A percentile compares a stretch with the other conserved stretches of the same genome.
Evolutionary conservation across 1,284 basidiomycete species (phyloP).

Genomic region (Agaricales sp.): DNA sequence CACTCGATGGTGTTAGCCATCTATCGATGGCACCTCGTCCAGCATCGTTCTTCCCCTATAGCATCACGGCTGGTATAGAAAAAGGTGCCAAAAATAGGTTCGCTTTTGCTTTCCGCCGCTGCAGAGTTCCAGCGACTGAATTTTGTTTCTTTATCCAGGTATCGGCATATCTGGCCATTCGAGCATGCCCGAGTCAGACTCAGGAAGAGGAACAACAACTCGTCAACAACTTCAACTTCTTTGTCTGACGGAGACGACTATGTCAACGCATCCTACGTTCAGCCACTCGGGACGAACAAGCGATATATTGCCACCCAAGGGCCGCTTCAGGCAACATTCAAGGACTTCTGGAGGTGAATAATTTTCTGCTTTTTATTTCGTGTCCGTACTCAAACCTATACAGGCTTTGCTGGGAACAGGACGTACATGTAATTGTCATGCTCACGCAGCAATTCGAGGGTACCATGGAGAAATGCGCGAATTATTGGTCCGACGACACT

Average conservation of each 20-base stretch:
- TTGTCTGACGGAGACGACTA: conserved; percentile 64
- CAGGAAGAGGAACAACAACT: too few species aligned
- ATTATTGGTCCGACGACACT: conserved; percentile 73
- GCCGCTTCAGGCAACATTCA: conserved; percentile 82
- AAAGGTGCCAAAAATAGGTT: conserved; percentile 90
- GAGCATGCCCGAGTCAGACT: conserved; percentile 79
- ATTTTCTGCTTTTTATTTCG: conserved; percentile 1
- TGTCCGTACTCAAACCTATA: background rate
- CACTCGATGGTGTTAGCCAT: conserved; percentile 18
- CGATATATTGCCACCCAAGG: conserved; percentile 96
- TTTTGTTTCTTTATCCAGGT: conserved; percentile 17
- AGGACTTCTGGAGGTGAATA: conserved; percentile 93
- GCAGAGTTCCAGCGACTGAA: conserved; percentile 5
- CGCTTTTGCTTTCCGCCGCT: conserved; percentile 16
- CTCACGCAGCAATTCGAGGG: conserved; percentile 90
- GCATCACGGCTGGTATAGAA: conserved; percentile 93
- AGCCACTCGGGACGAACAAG: conserved; percentile 70
- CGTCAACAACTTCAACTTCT: background rate
- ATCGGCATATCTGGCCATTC: conserved; percentile 93
- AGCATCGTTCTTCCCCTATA: conserved; percentile 59
- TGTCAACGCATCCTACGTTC: conserved; percentile 88
- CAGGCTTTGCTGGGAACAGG: conserved; percentile 75
- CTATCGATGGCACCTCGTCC: background rate
- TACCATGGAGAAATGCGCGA: conserved; percentile 81
- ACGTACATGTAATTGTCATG: conserved; percentile 77